A percentile compares a stretch with the other conserved stretches of the same genome.
Conservation (phyloP, 495 filamentous ascomycete genomes). For the Rostrohypoxylon terebratum region DNA sequence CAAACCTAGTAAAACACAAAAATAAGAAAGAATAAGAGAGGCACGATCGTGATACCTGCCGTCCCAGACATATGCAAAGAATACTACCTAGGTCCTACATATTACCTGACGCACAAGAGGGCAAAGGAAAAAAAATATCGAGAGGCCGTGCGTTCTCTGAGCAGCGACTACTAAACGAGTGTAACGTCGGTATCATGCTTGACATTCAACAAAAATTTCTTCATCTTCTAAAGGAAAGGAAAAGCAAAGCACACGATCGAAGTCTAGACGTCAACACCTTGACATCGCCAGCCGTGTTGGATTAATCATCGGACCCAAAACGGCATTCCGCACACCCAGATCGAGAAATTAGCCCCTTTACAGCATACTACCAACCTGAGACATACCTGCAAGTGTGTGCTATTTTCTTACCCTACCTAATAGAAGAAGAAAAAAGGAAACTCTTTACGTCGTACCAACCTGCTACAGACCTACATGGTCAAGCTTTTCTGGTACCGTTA, state of each 20-base stretch:
- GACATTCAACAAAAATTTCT: slow-evolving; percentile 29
- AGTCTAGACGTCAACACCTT: slow-evolving; percentile 13
- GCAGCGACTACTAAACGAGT: slow-evolving; percentile 38
- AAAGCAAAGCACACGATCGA: slow-evolving; percentile 21
- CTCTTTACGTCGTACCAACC: slow-evolving; percentile 32
- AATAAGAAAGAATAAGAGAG: slow-evolving; percentile 2
- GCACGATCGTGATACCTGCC: slow-evolving; percentile 36
- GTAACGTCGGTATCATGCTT: slow-evolving; percentile 39
- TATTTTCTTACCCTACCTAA: slow-evolving; percentile 11
- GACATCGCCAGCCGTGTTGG: slow-evolving; percentile 14
- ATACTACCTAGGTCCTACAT: not conserved
- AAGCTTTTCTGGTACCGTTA: slow-evolving; percentile 43
- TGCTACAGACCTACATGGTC: slow-evolving; percentile 38
- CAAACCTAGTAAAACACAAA: not conserved
- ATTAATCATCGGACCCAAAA: slow-evolving; percentile 28
- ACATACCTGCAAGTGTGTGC: not conserved
- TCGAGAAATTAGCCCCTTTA: slow-evolving; percentile 14
- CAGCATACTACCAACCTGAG: not conserved
- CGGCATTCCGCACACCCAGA: slow-evolving; percentile 35
- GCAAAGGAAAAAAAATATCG: slow-evolving; percentile 7
- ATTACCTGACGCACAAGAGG: slow-evolving; percentile 16
- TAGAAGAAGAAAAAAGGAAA: not conserved
- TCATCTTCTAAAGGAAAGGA: slow-evolving; percentile 12
- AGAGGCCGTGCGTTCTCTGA: slow-evolving; percentile 28
- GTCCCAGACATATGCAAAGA: slow-evolving; percentile 33